Evolutionary conservation across 345 rosid genomes (phyloP), one percentile per base, ranked within the genome.

Genomic region (Eutrema yunnanense): DNA sequence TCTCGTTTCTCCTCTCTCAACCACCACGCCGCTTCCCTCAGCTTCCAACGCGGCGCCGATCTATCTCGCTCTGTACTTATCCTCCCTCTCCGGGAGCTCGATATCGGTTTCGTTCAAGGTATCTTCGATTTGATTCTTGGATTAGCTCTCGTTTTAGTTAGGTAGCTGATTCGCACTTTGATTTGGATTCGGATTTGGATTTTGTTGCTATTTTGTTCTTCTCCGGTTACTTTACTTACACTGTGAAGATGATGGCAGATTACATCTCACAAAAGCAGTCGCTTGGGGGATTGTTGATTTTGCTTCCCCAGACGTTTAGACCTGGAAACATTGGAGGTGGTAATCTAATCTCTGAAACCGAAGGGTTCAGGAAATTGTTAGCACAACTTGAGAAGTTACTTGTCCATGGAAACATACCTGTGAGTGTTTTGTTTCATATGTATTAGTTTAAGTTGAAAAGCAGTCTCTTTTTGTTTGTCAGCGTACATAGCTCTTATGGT

Each of bases 1-100:
- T 95, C 99, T 78, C 96, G 99, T 46, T 82, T 95, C 78, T 90
- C 99, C 16, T 61, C 82, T 3, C 90, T 95, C 76, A 95, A 90
- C 49, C 96, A 95, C 74, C 99, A 92, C 69, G 99, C 96, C 42
- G 84, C 85, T 69, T 95, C 99, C 7, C 75, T 88, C 44, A 88
- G 87, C 73, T 88, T 82, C 81, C 67, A 93, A 30, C 81, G 89
- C 43, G 96, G 87, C 48, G 82, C 90, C 14, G 99, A 95, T 82
- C 93, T 95, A 49, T 90, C 99, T 38, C 89, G 99, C 72, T 78
- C 96, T 57, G 97, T 88, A 6, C 85, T 95, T 71, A 79, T 95
- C 72, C 80, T 92, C n/a, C 96, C 97, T 42, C 82, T 95, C 4
- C 92, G 86, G 4, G 90, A 89, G 9, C 72, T 95, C 65, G 87